A percentile compares a stretch with the other conserved stretches of the same genome.
These are phyloP conservation scores for Imleria badia DNA, from an alignment of 768 basidiomycete genomes.

Conservation along the genomic window DNA sequence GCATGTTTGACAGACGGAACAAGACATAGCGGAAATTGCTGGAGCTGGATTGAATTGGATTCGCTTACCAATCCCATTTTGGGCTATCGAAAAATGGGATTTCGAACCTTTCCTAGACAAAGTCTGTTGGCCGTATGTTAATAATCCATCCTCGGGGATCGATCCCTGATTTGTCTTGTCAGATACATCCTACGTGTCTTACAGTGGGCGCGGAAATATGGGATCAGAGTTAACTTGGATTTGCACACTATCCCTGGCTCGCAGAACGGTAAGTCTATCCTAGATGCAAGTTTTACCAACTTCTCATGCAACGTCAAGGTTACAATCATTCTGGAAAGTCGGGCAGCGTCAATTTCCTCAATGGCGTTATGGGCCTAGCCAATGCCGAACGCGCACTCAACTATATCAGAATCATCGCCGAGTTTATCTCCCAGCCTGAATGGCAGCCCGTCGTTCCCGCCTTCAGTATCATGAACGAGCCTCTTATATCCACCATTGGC, in stretches of 20 bases:
- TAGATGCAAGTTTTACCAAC: not conserved
- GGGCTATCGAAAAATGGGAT: constrained; percentile 77
- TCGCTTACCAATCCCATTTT: constrained; percentile 78
- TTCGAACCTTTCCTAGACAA: constrained; percentile 76
- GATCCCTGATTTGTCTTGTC: constrained; percentile 1
- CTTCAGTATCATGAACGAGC: constrained; percentile 68
- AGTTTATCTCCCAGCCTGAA: constrained; percentile 79
- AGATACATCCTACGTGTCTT: constrained; percentile 76
- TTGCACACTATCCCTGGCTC: constrained; percentile 78
- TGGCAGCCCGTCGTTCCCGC: constrained; percentile 62
- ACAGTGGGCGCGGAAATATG: constrained; percentile 87
- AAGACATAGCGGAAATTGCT: constrained; percentile 88
- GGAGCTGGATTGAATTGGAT: constrained; percentile 86
- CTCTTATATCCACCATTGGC: constrained; percentile 53
- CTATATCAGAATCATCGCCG: constrained; percentile 70
- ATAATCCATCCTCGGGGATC: constrained; percentile 1
- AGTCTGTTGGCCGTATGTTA: constrained; percentile 73
- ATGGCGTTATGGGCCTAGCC: constrained; percentile 80
- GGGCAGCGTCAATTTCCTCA: constrained; percentile 62
- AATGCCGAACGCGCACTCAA: constrained; percentile 80
- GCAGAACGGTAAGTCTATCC: constrained; percentile 55
- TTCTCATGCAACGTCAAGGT: constrained; percentile 30
- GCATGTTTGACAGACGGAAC: constrained; percentile 60
- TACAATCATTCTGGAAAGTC: constrained; percentile 61
- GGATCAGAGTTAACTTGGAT: constrained; percentile 80